Conservation (phyloP, 2,329 filamentous ascomycete species). For the Fusarium duplospermum region DNA sequence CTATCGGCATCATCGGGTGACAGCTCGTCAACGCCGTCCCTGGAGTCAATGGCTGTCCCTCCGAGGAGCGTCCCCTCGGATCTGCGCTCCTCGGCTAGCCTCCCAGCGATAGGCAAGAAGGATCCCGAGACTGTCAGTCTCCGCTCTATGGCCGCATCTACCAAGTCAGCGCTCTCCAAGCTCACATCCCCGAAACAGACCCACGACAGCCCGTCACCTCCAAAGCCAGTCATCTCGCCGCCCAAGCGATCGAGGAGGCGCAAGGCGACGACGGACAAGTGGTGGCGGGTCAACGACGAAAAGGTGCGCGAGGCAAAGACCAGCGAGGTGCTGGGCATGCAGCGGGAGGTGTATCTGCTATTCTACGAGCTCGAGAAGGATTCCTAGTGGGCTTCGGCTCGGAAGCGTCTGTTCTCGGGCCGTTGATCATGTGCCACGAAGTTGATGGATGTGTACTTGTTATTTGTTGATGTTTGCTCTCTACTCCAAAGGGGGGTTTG, state of each 20-base stretch:
- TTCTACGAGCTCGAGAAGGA: conserved; percentile 89
- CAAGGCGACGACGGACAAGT: conserved; percentile 71
- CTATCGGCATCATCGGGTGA: conserved; percentile 52
- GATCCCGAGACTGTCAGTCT: conserved; percentile 65
- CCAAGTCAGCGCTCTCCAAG: conserved; percentile 64
- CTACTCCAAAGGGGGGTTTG: background rate
- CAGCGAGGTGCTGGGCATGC: conserved; percentile 89
- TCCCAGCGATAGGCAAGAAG: conserved; percentile 47
- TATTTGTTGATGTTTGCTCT: background rate
- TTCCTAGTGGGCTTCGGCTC: conserved; percentile 14
- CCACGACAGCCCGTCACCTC: conserved; percentile 38
- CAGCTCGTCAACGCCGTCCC: conserved; percentile 52
- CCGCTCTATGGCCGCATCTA: conserved; percentile 67
- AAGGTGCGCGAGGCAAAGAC: conserved; percentile 96
- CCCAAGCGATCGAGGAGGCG: conserved; percentile 63
- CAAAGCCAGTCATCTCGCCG: conserved; percentile 35
- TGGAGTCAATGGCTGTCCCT: conserved; percentile 47
- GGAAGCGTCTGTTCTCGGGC: background rate
- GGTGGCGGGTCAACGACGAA: conserved; percentile 99
- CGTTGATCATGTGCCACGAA: background rate
- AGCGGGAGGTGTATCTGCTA: conserved; percentile 93
- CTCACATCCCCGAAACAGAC: conserved; percentile 55
- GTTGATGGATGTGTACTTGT: conserved; percentile 6
- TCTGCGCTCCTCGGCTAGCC: conserved; percentile 40
- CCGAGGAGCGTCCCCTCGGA: conserved; percentile 49